Conservation (phyloP, 257 asterid genomes). For the Scutellaria minor region DNA sequence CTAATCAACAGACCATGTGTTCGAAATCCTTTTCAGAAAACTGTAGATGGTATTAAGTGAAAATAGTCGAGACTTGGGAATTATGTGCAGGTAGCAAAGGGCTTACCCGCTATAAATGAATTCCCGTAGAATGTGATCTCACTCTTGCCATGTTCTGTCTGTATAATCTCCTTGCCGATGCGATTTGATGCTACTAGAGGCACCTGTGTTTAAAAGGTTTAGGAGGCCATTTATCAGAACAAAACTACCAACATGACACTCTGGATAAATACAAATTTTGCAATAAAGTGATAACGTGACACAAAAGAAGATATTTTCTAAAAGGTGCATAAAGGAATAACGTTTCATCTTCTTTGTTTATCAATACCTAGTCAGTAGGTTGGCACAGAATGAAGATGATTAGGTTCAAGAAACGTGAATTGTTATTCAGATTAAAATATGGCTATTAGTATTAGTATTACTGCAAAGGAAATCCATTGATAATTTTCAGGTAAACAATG, state of each 20-base stretch:
- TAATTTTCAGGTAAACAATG: neutral
- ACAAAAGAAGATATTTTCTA: neutral
- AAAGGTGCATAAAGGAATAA: neutral
- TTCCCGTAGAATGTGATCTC: slow-evolving; percentile 89
- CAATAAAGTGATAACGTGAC: too few relatives aligned
- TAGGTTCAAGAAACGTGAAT: neutral
- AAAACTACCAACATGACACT: neutral
- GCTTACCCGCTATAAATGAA: slow-evolving; percentile 90
- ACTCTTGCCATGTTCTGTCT: slow-evolving; percentile 91
- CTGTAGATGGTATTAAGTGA: neutral
- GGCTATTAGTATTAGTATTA: neutral
- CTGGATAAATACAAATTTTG: too few relatives aligned
- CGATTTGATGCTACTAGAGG: slow-evolving; percentile 97
- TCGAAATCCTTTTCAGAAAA: slow-evolving; percentile 18
- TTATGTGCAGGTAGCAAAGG: neutral
- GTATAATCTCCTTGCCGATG: slow-evolving; percentile 77
- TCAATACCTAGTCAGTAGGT: neutral
- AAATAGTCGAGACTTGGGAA: neutral
- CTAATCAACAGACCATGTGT: slow-evolving; percentile 44
- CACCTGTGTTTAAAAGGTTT: slow-evolving; percentile 53
- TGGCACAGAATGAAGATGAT: neutral
- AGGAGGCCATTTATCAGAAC: neutral
- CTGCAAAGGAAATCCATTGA: slow-evolving; percentile 1
- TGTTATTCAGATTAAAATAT: neutral
- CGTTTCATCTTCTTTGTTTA: neutral